Percentiles rank a stretch among this genome's conserved stretches.
Evolutionary conservation across 768 basidiomycete genomes (phyloP).

Genomic region (Mrakia frigida): DNA sequence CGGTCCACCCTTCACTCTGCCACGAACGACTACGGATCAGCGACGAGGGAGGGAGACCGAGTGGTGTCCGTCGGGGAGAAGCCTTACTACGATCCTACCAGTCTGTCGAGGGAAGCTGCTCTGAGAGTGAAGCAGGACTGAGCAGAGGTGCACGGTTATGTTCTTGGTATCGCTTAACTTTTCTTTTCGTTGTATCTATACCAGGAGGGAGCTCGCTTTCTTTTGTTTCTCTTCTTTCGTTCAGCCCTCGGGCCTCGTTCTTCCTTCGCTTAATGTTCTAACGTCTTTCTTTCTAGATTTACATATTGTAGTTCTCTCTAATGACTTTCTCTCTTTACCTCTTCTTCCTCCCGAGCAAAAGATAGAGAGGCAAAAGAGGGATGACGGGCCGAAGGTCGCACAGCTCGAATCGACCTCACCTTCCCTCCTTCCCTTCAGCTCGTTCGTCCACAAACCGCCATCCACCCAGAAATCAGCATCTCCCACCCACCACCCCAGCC

Average conservation of each 20-base stretch:
- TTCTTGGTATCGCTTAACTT: background rate
- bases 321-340: no score
- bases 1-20: constrained; percentile 21
- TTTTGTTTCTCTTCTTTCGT: background rate
- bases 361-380: background rate
- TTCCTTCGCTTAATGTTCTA: background rate
- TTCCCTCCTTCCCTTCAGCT: no score
- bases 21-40: constrained; percentile 28
- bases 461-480: no score
- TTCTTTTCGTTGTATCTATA: no score
- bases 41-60: constrained; percentile 19
- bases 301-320: background rate
- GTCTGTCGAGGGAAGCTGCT: background rate
- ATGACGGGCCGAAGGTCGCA: background rate
- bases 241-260: background rate
- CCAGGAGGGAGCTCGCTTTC: background rate
- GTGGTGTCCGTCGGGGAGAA: constrained; percentile 23
- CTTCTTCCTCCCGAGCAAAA: background rate
- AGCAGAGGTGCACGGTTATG: background rate
- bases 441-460: no score
- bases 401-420: no score
- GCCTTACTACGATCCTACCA: constrained; percentile 26
- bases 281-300: background rate
- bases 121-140: background rate
- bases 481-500: no score